A percentile compares a stretch with the other conserved stretches of the same genome.
Evolutionary conservation across 2,329 filamentous ascomycete species (phyloP).

Genomic region (Lasiodiplodia gonubiensis): DNA sequence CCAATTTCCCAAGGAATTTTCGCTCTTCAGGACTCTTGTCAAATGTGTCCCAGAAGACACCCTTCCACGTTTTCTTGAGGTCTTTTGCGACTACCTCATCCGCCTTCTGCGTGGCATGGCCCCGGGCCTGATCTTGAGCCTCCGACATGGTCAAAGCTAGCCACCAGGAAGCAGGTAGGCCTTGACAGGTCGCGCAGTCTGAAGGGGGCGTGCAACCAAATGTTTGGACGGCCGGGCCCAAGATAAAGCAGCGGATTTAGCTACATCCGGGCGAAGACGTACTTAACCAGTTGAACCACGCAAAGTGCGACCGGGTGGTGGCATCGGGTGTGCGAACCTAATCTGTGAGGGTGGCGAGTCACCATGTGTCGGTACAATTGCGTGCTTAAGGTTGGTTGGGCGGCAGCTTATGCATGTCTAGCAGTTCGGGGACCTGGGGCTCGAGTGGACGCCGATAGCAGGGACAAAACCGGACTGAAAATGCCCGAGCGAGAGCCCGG

Average conservation of each 20-base stretch:
- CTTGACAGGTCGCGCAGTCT: not conserved
- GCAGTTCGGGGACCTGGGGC: not conserved
- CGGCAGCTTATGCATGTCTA: not conserved
- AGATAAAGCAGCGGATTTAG: constrained; percentile 9
- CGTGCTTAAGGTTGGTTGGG: constrained; percentile 22
- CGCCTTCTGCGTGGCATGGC: not conserved
- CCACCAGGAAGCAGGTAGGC: not conserved
- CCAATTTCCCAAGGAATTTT: constrained; percentile 38
- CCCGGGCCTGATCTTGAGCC: constrained; percentile 7
- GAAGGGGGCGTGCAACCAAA: not conserved
- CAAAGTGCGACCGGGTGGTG: not conserved
- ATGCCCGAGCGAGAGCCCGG: constrained; percentile 21
- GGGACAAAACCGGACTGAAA: not conserved
- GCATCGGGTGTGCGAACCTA: not conserved
- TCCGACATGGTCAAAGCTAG: not conserved
- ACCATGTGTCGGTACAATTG: constrained; percentile 24
- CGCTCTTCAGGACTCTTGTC: constrained; percentile 35
- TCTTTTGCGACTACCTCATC: constrained; percentile 12
- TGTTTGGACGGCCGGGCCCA: not conserved
- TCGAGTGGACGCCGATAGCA: not conserved
- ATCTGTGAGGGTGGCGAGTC: constrained; percentile 17
- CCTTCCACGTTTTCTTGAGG: constrained; percentile 18
- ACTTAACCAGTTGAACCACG: not conserved
- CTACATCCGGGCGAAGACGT: constrained; percentile 2
- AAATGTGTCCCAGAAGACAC: constrained; percentile 34